A percentile compares a stretch with the other conserved stretches of the same genome.
Evolutionary conservation across 139 green algal genomes (phyloP).

Genomic region (Chlorella vulgaris): DNA sequence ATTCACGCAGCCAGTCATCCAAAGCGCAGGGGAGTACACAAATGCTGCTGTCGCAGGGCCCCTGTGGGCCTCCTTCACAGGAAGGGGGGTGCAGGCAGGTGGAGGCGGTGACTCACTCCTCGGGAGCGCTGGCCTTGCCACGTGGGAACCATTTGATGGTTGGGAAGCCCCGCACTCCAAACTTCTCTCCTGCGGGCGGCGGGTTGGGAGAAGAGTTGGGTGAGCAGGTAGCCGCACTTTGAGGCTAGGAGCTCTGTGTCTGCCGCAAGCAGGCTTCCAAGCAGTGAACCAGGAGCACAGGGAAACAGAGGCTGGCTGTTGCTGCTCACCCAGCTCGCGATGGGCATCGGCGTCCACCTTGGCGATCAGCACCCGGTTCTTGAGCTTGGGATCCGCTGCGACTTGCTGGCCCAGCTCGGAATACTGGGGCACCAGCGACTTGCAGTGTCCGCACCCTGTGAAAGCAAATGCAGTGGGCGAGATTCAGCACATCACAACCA

Average conservation of each 20-base stretch:
- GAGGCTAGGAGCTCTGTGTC: too few relatives aligned
- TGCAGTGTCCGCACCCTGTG: constrained; percentile 75
- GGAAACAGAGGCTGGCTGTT: too few relatives aligned
- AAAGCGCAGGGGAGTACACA: too few relatives aligned
- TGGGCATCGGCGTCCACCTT: constrained; percentile 86
- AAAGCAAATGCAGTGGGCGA: not conserved
- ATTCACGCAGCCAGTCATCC: not conserved
- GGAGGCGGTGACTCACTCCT: constrained; percentile 2
- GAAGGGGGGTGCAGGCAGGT: not conserved
- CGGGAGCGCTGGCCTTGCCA: constrained; percentile 14
- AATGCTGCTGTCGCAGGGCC: too few relatives aligned
- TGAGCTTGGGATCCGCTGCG: constrained; percentile 65
- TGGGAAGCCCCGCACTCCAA: constrained; percentile 84
- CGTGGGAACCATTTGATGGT: constrained; percentile 72
- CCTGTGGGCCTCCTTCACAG: too few relatives aligned
- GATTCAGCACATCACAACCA: not conserved
- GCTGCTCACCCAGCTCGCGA: constrained; percentile 55
- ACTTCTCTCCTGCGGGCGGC: constrained; percentile 46
- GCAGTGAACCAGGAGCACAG: too few relatives aligned
- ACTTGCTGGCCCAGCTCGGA: constrained; percentile 75
- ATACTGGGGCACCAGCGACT: constrained; percentile 68
- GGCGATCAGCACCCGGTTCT: constrained; percentile 74
- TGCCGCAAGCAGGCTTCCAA: too few relatives aligned
- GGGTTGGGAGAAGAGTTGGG: not conserved
- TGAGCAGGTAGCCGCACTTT: not conserved